Evolutionary conservation across 108 stramenopile genomes (phyloP), one percentile per base, ranked within the genome.

Genomic region (Parmales sp.): DNA sequence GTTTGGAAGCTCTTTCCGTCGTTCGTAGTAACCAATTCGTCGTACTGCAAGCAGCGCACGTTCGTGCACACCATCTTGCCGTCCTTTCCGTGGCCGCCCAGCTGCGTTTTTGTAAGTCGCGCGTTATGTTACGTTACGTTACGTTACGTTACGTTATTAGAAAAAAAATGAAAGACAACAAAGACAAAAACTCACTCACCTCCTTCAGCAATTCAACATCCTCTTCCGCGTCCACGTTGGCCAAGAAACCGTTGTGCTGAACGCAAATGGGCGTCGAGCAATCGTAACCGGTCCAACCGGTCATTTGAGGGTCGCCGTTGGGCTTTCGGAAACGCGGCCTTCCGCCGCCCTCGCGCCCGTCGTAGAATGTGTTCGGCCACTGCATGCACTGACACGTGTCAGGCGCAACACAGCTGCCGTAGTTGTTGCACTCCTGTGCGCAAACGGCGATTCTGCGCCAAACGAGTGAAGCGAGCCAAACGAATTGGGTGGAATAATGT

Each of bases 281-380:
- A 67, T 92, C 89, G 50, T 85, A 92, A 6, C 91, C 89, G 45
- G 91, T 93, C 87, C 88, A 93, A 1, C 91, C 91, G 4, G 90
- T 91, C 69, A 76, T 28, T 68, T 90, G 90, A 0, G 90, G 86
- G 65, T 84, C 76, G 7, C 87, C 91, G 51, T 86, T 74, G 0
- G 80, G 80, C 41, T 85, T 81, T 28, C 81, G 70, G 69, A 86
- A 92, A 13, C 87, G 37, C 39, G 90, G 90, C 46, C 84, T 69
- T 29, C 88, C 70, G 37, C 90, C 68, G 18, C 79, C 85, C 22
- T 75, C 73, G 38, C 82, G 74, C 9, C 77, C 82, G 73, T 92
- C 91, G 44, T 71, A 22, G 80, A 82, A 90, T 19, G 63, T 54
- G 63, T 45, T 85, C 19, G 80, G 72, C 79, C 82, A 90, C 54